These are phyloP conservation scores for Primulina huaijiensis DNA, from an alignment of 257 asterid genomes.

Conservation along the genomic window DNA sequence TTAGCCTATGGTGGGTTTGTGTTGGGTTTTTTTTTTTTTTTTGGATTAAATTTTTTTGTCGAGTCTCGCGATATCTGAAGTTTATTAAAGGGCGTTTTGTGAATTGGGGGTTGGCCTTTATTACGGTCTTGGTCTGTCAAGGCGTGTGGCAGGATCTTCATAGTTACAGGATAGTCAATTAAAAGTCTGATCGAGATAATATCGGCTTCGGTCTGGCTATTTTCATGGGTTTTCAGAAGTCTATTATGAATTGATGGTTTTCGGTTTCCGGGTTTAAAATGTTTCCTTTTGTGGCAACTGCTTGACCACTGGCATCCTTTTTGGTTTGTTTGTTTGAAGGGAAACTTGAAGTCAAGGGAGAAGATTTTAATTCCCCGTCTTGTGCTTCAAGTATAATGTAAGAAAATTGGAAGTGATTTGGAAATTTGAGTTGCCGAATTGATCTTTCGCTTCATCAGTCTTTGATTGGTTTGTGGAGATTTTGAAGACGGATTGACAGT, in stretches of 20 bases:
- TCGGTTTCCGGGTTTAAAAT: too few species aligned
- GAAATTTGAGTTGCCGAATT: slow-evolving; percentile 7
- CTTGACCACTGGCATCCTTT: slow-evolving; percentile 2
- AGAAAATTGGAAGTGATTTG: slow-evolving; percentile 8
- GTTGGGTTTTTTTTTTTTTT: background rate
- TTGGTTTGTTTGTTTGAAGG: slow-evolving; percentile 4
- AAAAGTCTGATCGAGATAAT: background rate
- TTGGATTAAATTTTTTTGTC: slow-evolving; percentile 1
- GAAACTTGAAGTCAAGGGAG: slow-evolving; percentile 10
- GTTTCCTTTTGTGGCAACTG: background rate
- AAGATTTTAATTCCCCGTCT: slow-evolving; percentile 6
- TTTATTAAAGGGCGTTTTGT: slow-evolving; percentile 21
- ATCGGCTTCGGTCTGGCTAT: background rate
- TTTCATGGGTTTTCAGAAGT: background rate
- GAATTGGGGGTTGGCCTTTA: slow-evolving; percentile 21
- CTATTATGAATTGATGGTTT: background rate
- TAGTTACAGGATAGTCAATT: background rate
- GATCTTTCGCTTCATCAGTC: slow-evolving; percentile 19
- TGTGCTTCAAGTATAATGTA: background rate
- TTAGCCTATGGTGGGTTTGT: slow-evolving; percentile 14
- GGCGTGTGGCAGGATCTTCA: background rate
- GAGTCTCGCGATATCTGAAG: background rate
- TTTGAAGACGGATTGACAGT: slow-evolving; percentile 24
- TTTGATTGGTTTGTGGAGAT: slow-evolving; percentile 20
- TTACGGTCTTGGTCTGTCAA: background rate